These are phyloP conservation scores for Rusavskia elegans DNA, from an alignment of 495 filamentous ascomycete species.

Conservation along the genomic window DNA sequence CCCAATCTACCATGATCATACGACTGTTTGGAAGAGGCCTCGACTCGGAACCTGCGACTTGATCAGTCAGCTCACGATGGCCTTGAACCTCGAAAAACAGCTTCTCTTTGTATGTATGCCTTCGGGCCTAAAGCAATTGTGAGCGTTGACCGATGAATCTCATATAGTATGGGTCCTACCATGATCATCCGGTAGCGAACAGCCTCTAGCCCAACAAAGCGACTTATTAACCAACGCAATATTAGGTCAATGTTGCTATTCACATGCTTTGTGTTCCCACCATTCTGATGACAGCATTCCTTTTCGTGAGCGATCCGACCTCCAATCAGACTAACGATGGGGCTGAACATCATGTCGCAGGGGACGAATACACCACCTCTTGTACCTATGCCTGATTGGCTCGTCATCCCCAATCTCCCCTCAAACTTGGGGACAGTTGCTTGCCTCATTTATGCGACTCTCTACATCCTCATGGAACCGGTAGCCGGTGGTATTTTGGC, in stretches of 20 bases:
- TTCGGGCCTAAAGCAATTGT: not conserved
- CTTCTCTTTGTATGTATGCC: constrained; percentile 51
- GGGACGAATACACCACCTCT: constrained; percentile 59
- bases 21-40: not conserved
- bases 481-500: constrained; percentile 66
- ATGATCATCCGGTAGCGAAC: constrained; percentile 55
- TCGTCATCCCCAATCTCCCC: constrained; percentile 60
- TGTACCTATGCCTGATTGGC: constrained; percentile 50
- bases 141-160: constrained; percentile 12
- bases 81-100: constrained; percentile 65
- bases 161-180: constrained; percentile 81
- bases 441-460: constrained; percentile 51
- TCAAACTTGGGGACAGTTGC: constrained; percentile 66
- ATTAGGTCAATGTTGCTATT: constrained; percentile 65
- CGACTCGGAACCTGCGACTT: not conserved
- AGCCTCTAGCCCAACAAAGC: not conserved
- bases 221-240: constrained; percentile 1
- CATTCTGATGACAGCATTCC: constrained; percentile 63
- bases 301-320: constrained; percentile 43
- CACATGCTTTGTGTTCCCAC: constrained; percentile 82
- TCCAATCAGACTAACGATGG: not conserved
- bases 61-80: constrained; percentile 34
- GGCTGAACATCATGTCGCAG: constrained; percentile 24
- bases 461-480: constrained; percentile 89
- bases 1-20: not conserved